Evolutionary conservation across 192 early-diverging fungal genomes (phyloP).

Genomic region (Chytriomyces sp.): DNA sequence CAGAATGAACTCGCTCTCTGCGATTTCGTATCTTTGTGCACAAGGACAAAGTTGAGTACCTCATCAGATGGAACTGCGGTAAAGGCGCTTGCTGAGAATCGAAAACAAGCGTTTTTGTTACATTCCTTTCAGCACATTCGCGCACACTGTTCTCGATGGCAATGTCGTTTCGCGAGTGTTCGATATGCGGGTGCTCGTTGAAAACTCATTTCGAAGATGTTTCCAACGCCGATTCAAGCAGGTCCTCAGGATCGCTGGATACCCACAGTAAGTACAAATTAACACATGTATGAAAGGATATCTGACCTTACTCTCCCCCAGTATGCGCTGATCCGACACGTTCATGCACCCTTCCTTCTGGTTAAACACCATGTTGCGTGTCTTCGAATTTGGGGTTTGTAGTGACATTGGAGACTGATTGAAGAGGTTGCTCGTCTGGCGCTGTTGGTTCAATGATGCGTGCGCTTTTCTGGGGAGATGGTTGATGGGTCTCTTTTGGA

Average conservation of each 20-base stretch:
- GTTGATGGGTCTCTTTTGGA: background rate
- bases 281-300: background rate
- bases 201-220: slow-evolving; percentile 37
- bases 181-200: slow-evolving; percentile 50
- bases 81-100: no score
- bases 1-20: no score
- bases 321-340: slow-evolving; percentile 47
- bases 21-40: no score
- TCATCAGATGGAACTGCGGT: no score
- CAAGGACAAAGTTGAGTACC: no score
- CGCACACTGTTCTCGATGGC: no score
- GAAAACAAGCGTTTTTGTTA: no score
- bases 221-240: slow-evolving; percentile 40
- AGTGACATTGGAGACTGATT: slow-evolving; percentile 2
- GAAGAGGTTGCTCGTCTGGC: background rate
- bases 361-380: slow-evolving; percentile 5
- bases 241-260: slow-evolving; percentile 54
- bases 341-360: slow-evolving; percentile 55
- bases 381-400: slow-evolving; percentile 21
- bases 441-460: background rate
- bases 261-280: background rate
- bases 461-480: background rate
- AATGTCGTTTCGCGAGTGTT: slow-evolving; percentile 39
- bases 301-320: slow-evolving; percentile 48
- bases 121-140: no score